These are phyloP conservation scores for Sanghuangporus baumii DNA, from an alignment of 1,284 basidiomycete species.

Conservation along the genomic window DNA sequence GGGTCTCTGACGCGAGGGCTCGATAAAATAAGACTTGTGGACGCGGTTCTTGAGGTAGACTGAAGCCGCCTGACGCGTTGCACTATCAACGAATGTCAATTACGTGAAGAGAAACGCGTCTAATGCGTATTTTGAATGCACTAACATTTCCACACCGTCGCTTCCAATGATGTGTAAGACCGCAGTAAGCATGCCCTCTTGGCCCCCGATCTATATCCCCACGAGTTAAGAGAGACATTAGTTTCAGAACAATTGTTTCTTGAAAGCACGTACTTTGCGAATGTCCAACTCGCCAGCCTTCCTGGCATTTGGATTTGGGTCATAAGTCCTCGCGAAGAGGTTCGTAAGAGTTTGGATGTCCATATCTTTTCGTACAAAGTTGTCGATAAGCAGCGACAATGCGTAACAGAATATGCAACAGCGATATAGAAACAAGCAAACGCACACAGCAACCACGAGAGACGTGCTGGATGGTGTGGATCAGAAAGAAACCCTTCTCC, in stretches of 20 bases:
- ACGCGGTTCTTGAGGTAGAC: slow-evolving; percentile 87
- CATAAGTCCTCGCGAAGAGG: slow-evolving; percentile 75
- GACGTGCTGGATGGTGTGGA: neutral
- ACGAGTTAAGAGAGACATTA: slow-evolving; percentile 4
- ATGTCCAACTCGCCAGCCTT: slow-evolving; percentile 80
- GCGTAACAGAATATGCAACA: neutral
- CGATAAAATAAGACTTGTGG: slow-evolving; percentile 52
- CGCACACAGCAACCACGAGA: neutral
- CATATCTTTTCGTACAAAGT: slow-evolving; percentile 37
- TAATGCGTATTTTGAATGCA: slow-evolving; percentile 23
- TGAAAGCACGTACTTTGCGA: slow-evolving; percentile 54
- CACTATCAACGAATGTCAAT: slow-evolving; percentile 34
- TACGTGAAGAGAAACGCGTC: slow-evolving; percentile 31
- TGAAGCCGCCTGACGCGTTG: slow-evolving; percentile 72
- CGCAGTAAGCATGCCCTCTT: slow-evolving; percentile 75
- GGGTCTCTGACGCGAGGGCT: slow-evolving; percentile 38
- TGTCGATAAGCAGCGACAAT: neutral
- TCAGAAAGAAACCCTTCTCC: neutral
- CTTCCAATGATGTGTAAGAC: slow-evolving; percentile 77
- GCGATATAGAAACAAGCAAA: neutral
- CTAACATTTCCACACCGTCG: slow-evolving; percentile 72
- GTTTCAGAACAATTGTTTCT: slow-evolving; percentile 4
- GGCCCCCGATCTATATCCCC: slow-evolving; percentile 52
- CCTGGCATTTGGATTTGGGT: slow-evolving; percentile 79
- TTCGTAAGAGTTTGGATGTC: slow-evolving; percentile 71